Conservation (phyloP, 805 yeast genomes). For the Metschnikowia lochheadii region DNA sequence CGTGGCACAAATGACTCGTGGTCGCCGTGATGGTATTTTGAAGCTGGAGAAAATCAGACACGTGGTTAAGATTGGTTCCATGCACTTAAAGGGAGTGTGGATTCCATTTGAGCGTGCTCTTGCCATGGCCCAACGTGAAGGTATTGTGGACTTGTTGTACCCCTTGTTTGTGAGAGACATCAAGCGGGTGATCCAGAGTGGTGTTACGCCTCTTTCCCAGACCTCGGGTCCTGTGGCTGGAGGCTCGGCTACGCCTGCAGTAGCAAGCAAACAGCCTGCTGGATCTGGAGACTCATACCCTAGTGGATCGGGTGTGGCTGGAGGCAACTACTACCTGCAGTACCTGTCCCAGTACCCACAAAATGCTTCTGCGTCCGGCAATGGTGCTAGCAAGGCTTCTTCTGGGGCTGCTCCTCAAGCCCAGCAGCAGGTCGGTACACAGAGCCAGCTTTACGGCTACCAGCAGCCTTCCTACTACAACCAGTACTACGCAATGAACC, state of each 20-base stretch:
- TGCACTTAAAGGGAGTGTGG: constrained; percentile 90
- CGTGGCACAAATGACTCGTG: constrained; percentile 85
- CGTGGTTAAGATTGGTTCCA: constrained; percentile 81
- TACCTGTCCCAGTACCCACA: constrained; percentile 17
- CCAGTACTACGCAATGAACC: constrained; percentile 46
- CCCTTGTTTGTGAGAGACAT: constrained; percentile 59
- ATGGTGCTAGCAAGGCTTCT: constrained; percentile 8
- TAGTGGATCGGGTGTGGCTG: constrained; percentile 2
- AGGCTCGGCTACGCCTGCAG: constrained; percentile 4
- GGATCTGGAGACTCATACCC: constrained; percentile 8
- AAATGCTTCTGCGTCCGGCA: constrained; percentile 4
- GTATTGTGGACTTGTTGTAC: constrained; percentile 39
- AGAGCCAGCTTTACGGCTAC: constrained; percentile 18
- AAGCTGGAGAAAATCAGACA: constrained; percentile 73
- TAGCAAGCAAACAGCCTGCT: constrained; percentile 8
- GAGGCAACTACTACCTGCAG: constrained; percentile 17
- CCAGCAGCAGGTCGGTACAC: constrained; percentile 11
- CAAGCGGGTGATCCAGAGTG: constrained; percentile 48
- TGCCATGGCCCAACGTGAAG: constrained; percentile 77
- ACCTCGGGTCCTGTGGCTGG: constrained; percentile 6
- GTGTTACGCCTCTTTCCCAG: constrained; percentile 34
- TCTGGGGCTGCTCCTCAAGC: constrained; percentile 12
- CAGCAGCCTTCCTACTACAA: constrained; percentile 26
- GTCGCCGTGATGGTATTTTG: constrained; percentile 78
- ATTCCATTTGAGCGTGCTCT: constrained; percentile 81